phyloP scores from a whole-genome alignment of 179 eudicot species.

The Corrigiola litoralis region DNA sequence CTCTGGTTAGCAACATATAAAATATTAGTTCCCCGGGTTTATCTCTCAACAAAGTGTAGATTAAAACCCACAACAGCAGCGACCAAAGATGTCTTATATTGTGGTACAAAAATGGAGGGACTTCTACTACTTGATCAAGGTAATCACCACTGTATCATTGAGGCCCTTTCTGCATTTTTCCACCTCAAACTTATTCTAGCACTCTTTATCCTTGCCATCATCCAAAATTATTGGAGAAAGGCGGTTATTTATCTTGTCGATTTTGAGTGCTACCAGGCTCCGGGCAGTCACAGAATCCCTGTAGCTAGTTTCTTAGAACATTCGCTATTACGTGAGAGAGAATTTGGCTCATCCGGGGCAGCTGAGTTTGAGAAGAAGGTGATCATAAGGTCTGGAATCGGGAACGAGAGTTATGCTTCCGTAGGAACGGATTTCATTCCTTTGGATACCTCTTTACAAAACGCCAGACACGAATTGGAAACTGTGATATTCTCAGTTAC shows the following conservation, averaged over 20 bases:
- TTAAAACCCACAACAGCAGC: neutral
- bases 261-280: slow-evolving; percentile 36
- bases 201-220: slow-evolving; percentile 7
- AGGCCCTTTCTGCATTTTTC: slow-evolving; percentile 3
- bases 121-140: slow-evolving; percentile 13
- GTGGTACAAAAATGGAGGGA: slow-evolving; percentile 12
- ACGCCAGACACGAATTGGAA: slow-evolving; percentile 27
- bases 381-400: slow-evolving; percentile 37
- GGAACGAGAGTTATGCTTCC: slow-evolving; percentile 37
- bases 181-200: slow-evolving; percentile 21
- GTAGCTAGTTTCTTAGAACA: slow-evolving; percentile 41
- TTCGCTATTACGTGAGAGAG: slow-evolving; percentile 10
- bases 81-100: neutral
- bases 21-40: neutral
- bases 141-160: neutral
- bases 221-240: slow-evolving; percentile 5
- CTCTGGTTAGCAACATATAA: neutral
- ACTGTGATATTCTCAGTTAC: slow-evolving; percentile 32
- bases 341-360: slow-evolving; percentile 12
- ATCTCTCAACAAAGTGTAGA: neutral
- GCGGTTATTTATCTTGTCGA: slow-evolving; percentile 31
- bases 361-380: slow-evolving; percentile 35
- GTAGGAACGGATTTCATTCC: slow-evolving; percentile 31
- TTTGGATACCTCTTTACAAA: slow-evolving; percentile 24
- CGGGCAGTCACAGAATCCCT: slow-evolving; percentile 28